These are phyloP conservation scores for Lagenidium sp. DNA, from an alignment of 352 stramenopile genomes.

Conservation along the genomic window DNA sequence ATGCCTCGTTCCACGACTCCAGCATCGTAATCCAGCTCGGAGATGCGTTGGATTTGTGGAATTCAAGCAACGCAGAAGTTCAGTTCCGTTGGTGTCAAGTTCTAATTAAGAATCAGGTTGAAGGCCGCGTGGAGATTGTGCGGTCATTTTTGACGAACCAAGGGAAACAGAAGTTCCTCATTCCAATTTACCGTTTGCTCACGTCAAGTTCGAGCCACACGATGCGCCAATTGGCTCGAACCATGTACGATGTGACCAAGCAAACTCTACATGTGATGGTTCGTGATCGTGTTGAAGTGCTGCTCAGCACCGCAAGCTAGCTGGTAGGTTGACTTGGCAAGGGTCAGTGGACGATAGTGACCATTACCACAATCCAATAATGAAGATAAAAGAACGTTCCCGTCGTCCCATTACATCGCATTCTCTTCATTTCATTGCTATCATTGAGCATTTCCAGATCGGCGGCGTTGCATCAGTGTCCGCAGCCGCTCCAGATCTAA, in stretches of 20 bases:
- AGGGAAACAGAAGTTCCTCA: slow-evolving; percentile 78
- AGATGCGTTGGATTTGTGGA: slow-evolving; percentile 40
- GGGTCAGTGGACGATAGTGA: too few species aligned
- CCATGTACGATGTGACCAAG: slow-evolving; percentile 34
- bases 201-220: slow-evolving; percentile 25
- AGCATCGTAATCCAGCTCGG: slow-evolving; percentile 43
- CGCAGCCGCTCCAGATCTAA: too few species aligned
- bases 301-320: too few species aligned
- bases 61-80: slow-evolving; percentile 53
- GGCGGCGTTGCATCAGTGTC: too few species aligned
- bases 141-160: slow-evolving; percentile 49
- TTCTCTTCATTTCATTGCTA: too few species aligned
- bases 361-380: too few species aligned
- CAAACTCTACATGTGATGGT: slow-evolving; percentile 71
- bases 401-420: too few species aligned
- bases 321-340: too few species aligned
- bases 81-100: slow-evolving; percentile 57
- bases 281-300: slow-evolving; percentile 46
- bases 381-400: too few species aligned
- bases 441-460: too few species aligned
- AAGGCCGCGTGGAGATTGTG: slow-evolving; percentile 33
- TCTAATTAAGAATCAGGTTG: slow-evolving; percentile 53
- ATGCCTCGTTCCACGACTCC: slow-evolving; percentile 25
- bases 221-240: slow-evolving; percentile 29
- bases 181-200: slow-evolving; percentile 58